Conservation (phyloP, 352 stramenopile species). For the Pilasporangium apinafurcum region DNA sequence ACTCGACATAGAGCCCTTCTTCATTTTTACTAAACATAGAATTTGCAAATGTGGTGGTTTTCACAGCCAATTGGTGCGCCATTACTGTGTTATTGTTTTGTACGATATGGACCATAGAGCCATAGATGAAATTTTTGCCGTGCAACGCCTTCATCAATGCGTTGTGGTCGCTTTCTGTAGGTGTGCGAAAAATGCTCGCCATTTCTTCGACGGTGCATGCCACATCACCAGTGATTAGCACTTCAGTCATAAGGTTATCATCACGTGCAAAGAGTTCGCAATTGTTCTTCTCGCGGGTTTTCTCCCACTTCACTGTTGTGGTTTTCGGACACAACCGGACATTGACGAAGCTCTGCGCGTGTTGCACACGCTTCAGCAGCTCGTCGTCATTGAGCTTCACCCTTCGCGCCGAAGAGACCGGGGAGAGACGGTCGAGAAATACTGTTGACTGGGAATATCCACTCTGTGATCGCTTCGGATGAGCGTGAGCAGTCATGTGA, state of each 20-base stretch:
- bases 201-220: slow-evolving; percentile 8
- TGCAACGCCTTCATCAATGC: slow-evolving; percentile 5
- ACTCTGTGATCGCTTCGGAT: too few species aligned
- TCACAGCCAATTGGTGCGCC: slow-evolving; percentile 34
- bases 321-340: too few species aligned
- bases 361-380: slow-evolving; percentile 18
- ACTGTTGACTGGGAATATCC: too few species aligned
- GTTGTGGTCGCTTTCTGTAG: neutral
- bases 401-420: too few species aligned
- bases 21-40: slow-evolving; percentile 32
- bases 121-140: slow-evolving; percentile 26
- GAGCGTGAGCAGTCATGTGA: too few species aligned
- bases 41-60: slow-evolving; percentile 30
- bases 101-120: slow-evolving; percentile 28
- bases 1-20: slow-evolving; percentile 44
- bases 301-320: too few species aligned
- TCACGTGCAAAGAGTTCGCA: too few species aligned
- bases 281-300: too few species aligned
- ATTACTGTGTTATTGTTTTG: too few species aligned
- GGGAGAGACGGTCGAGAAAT: too few species aligned
- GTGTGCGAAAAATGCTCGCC: neutral
- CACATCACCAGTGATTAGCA: slow-evolving; percentile 5
- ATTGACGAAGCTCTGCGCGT: slow-evolving; percentile 9
- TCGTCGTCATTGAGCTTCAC: slow-evolving; percentile 22
- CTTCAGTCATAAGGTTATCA: too few species aligned